Evolutionary conservation across 2,329 filamentous ascomycete species (phyloP), one percentile per base, ranked within the genome.

Genomic region (Fusarium secorum): DNA sequence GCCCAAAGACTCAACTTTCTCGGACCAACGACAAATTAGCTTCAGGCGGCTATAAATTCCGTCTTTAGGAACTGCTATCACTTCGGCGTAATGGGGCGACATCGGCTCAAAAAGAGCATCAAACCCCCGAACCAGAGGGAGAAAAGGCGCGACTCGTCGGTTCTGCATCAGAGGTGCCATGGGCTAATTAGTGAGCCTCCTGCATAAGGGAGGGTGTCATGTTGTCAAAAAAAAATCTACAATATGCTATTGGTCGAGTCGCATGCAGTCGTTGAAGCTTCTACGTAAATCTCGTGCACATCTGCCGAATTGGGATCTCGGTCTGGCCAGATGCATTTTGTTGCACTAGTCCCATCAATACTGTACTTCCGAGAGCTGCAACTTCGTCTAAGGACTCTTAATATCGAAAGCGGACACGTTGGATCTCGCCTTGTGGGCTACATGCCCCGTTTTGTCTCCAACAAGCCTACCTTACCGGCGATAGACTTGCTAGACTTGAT

Each of bases 291-390:
- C 18, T 56, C 52, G 46, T 36, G 41, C 15, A 35, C 26, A 62
- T 46, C 57, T 60, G 33, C 70, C 55, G 20, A 57, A 70, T 71
- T 62, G 54, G 62, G 64, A 48, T 62, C 66, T 74, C 71, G 66
- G 71, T 75, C 71, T 73, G 70, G 66, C 62, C 36, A 75, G 60
- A 22, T 66, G 55, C 71, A 74, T 69, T 49, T 70, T 35, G 32
- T 51, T 57, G 33, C 45, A 61, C 65, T 56, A 33, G 24, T 42
- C 46, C 53, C 54, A 28, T 42, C 36, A 17, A 33, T 58, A 58
- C 15, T 28, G n/a, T n/a, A n/a, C n/a, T n/a, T 42, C 59, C 38
- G 30, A 35, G 33, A 35, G 24, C 17, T 24, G 33, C 18, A 49
- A 55, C 55, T 36, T 53, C 64, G 38, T 52, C 44, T 41, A n/a